phyloP scores from a whole-genome alignment of 352 stramenopile species.

The Pythium dissotocum region DNA sequence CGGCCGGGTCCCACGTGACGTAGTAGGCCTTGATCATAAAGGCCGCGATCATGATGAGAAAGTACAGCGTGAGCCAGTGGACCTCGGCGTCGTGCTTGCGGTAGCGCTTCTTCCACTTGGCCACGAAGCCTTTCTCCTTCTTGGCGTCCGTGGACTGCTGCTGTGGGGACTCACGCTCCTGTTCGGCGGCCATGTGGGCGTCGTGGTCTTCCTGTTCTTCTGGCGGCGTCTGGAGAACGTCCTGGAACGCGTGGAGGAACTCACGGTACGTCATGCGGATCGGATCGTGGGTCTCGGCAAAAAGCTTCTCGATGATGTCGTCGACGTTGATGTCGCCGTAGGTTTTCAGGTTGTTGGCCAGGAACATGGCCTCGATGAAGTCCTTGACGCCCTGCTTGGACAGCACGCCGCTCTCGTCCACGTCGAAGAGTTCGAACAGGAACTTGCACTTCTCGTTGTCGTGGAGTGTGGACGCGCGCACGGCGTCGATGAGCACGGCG shows the following conservation, averaged over 20 bases:
- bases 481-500: slow-evolving; percentile 52
- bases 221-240: slow-evolving; percentile 14
- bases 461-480: slow-evolving; percentile 44
- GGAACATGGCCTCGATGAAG: slow-evolving; percentile 63
- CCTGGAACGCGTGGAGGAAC: slow-evolving; percentile 50
- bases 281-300: slow-evolving; percentile 34
- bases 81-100: slow-evolving; percentile 48
- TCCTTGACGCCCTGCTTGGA: slow-evolving; percentile 45
- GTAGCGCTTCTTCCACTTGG: slow-evolving; percentile 38
- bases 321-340: slow-evolving; percentile 51
- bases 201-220: background rate
- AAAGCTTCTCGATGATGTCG: slow-evolving; percentile 52
- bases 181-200: background rate
- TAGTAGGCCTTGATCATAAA: slow-evolving; percentile 51
- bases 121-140: slow-evolving; percentile 15
- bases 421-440: slow-evolving; percentile 70
- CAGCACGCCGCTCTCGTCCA: slow-evolving; percentile 46
- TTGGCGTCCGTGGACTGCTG: slow-evolving; percentile 1
- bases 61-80: slow-evolving; percentile 51
- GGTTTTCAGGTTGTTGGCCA: slow-evolving; percentile 48
- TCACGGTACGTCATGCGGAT: slow-evolving; percentile 58
- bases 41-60: slow-evolving; percentile 43
- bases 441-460: slow-evolving; percentile 61
- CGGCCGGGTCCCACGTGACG: slow-evolving; percentile 46
- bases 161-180: background rate